Evolutionary conservation across 2,329 filamentous ascomycete species (phyloP), one percentile per base, ranked within the genome.

Genomic region (Claviceps cyperi): DNA sequence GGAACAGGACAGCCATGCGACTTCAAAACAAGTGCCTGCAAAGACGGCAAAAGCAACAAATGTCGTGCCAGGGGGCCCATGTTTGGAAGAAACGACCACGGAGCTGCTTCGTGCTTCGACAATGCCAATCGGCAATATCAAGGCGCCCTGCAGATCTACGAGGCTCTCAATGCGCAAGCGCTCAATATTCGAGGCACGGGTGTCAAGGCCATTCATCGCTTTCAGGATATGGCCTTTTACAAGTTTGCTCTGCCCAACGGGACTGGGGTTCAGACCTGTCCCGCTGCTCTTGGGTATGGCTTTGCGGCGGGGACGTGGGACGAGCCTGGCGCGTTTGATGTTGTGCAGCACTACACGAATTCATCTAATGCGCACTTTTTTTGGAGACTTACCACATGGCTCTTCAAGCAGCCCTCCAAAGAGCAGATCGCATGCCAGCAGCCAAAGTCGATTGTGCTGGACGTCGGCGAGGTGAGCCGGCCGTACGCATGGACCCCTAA

Each of bases 281-380:
- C 88, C 15, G 89, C 88, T 0, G 88, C 88, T 0, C 70, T 96
- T 50, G 90, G 90, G 3, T 91, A 91, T 62, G 87, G 85, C 0
- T 96, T 96, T 60, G 89, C 89, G 1, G 90, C 85, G 3, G 90
- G 90, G 19, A 96, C 90, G 0, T 86, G 86, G 0, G 90, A 96
- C 59, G 86, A 90, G 0, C 89, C 90, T 0, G 90, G 90, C 2
- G 80, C 79, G 0, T 92, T 94, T 59, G 90, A 95, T 68, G 94
- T 95, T 62, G 89, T 85, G 15, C 90, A 96, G 64, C 86, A 81
- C 55, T 80, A 86, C 59, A 82, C 83, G 0, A 81, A 83, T 24
- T 69, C 74, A 4, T 83, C 88, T 0, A 76, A 82, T 52, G 68
- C 71, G 21, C 90, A 85, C 55, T 86, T 86, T 0, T 65, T 95